Conservation (phyloP, 78 protist genomes). For the Dictyostelium discoideum region dicty_2.7 NC_007089.4:2751001-2751500, state of each 20-base stretch:
- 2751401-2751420: not conserved
- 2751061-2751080: not conserved
- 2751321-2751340: not conserved
- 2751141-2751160: not conserved
- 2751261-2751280: not conserved
- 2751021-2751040: not conserved
- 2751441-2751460: not conserved
- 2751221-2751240: not conserved
- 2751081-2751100: not conserved
- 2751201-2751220: not conserved
- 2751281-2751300: not conserved
- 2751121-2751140: not conserved
- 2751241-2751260: not conserved
- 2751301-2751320: not conserved
- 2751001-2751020: not conserved
- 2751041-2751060: not conserved
- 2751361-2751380: not conserved
- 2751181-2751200: slow-evolving; percentile 5
- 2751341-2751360: not conserved
- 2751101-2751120: not conserved
- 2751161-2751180: not conserved
- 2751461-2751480: not conserved
- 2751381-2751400: not conserved
- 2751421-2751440: not conserved
- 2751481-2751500: not conserved